phyloP scores from a whole-genome alignment of 768 basidiomycete genomes.

The Termitomyces sp. region DNA sequence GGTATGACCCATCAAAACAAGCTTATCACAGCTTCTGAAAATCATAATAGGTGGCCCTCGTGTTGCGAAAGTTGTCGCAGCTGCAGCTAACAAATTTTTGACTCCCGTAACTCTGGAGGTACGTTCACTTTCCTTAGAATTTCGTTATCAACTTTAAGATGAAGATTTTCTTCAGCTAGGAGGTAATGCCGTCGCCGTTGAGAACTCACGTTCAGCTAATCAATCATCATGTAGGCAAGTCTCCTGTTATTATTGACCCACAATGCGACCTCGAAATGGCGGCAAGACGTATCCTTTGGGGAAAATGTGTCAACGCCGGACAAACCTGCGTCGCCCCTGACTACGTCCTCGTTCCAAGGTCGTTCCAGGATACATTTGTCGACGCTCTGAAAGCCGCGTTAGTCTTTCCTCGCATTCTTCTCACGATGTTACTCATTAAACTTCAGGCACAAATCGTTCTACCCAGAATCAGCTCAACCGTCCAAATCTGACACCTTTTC shows the following conservation, averaged over 20 bases:
- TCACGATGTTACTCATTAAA: neutral
- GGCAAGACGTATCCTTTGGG: constrained; percentile 76
- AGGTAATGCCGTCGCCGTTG: constrained; percentile 12
- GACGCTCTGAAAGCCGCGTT: constrained; percentile 38
- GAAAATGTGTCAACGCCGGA: constrained; percentile 73
- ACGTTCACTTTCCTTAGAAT: neutral
- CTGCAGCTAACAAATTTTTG: constrained; percentile 72
- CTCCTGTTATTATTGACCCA: constrained; percentile 70
- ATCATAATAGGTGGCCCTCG: constrained; percentile 38
- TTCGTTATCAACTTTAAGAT: neutral
- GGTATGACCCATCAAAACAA: constrained; percentile 28
- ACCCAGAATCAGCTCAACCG: constrained; percentile 42
- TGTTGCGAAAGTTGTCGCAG: constrained; percentile 62
- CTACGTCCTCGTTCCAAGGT: constrained; percentile 43
- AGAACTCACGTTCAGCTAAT: neutral
- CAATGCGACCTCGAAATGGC: constrained; percentile 58
- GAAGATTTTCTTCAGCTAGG: constrained; percentile 38
- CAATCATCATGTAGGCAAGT: constrained; percentile 42
- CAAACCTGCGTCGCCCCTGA: constrained; percentile 70
- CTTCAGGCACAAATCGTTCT: constrained; percentile 50
- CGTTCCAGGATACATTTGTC: constrained; percentile 41
- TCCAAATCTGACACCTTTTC: constrained; percentile 36
- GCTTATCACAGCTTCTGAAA: neutral
- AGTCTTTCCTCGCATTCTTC: constrained; percentile 1
- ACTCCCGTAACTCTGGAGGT: constrained; percentile 57